Evolutionary conservation across 352 stramenopile species (phyloP).

Genomic region (Phytophthora nicotianae): DNA sequence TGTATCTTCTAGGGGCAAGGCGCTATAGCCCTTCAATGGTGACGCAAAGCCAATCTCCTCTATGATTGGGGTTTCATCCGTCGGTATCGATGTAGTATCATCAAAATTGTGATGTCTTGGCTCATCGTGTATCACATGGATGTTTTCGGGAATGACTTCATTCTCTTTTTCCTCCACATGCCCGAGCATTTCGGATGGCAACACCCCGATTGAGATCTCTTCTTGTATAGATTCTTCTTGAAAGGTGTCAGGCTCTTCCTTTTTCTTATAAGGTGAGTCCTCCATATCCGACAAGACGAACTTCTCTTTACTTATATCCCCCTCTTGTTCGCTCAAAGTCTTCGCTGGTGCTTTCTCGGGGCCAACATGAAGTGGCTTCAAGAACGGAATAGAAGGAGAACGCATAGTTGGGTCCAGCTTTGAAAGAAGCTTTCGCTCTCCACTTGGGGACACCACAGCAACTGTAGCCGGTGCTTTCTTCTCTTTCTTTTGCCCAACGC

Average conservation of each 20-base stretch:
- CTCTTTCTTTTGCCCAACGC: constrained; percentile 23
- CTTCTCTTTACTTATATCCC: constrained; percentile 6
- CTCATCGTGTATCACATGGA: constrained; percentile 23
- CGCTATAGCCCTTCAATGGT: constrained; percentile 9
- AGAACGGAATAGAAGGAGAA: constrained; percentile 22
- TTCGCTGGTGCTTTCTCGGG: constrained; percentile 22
- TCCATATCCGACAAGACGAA: constrained; percentile 15
- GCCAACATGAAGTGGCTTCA: constrained; percentile 26
- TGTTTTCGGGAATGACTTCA: constrained; percentile 28
- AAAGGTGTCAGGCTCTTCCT: constrained; percentile 20
- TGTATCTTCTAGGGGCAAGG: constrained; percentile 4
- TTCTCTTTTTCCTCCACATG: constrained; percentile 24
- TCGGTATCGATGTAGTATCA: background rate
- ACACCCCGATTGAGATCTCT: constrained; percentile 17
- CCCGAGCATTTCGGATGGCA: background rate
- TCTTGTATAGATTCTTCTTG: constrained; percentile 40
- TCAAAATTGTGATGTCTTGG: constrained; percentile 6
- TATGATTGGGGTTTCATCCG: constrained; percentile 17
- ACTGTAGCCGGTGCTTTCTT: constrained; percentile 13
- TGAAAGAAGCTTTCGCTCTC: constrained; percentile 13
- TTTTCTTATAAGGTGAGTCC: constrained; percentile 19
- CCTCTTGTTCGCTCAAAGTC: background rate
- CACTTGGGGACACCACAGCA: constrained; percentile 6
- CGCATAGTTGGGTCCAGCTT: constrained; percentile 17
- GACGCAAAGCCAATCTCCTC: constrained; percentile 34